Evolutionary conservation across 495 filamentous ascomycete genomes (phyloP).

Genomic region (Chaetomium tenue): DNA sequence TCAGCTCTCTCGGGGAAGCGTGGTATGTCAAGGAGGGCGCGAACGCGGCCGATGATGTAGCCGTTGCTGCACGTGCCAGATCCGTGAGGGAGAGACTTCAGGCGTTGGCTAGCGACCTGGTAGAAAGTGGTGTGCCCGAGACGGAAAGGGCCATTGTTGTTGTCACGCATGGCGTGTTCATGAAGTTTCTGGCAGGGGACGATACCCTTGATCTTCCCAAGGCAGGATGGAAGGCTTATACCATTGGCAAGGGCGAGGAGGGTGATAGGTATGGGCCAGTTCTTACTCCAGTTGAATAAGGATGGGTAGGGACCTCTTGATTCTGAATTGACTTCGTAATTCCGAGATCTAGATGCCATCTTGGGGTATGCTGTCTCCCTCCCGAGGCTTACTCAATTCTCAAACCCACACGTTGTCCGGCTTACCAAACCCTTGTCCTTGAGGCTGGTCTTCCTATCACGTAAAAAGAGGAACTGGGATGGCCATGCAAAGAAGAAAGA

Average conservation of each 20-base stretch:
- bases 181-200: conserved; percentile 36
- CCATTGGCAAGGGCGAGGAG: not conserved
- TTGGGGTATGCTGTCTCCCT: too few relatives aligned
- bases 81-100: conserved; percentile 23
- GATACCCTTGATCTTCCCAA: conserved; percentile 33
- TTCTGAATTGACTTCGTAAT: too few relatives aligned
- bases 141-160: conserved; percentile 24
- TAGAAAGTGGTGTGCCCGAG: conserved; percentile 3
- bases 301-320: too few relatives aligned
- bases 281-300: not conserved
- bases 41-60: conserved; percentile 26
- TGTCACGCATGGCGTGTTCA: conserved; percentile 38
- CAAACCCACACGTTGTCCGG: too few relatives aligned
- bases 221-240: conserved; percentile 34
- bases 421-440: too few relatives aligned
- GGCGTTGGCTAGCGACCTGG: not conserved
- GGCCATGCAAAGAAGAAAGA: too few relatives aligned
- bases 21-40: conserved; percentile 30
- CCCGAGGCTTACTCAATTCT: too few relatives aligned
- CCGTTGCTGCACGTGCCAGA: conserved; percentile 18
- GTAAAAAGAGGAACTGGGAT: too few relatives aligned
- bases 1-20: not conserved
- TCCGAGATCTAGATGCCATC: too few relatives aligned
- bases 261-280: not conserved
- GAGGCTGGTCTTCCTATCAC: too few relatives aligned